phyloP scores from a whole-genome alignment of 768 basidiomycete species.

The Tricholoma sp. region DNA sequence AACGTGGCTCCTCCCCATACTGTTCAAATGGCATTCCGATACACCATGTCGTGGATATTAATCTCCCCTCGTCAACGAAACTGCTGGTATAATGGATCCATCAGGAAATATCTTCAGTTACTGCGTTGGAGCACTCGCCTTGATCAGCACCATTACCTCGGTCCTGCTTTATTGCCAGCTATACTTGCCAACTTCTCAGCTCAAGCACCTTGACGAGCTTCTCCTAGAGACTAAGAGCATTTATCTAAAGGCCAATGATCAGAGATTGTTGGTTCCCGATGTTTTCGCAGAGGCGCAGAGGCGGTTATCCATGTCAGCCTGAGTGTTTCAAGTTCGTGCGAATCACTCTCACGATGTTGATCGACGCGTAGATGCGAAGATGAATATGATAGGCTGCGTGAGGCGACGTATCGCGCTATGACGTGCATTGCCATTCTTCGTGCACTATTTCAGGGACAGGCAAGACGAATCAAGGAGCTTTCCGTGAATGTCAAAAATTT shows the following conservation, averaged over 20 bases:
- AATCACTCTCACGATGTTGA: not conserved
- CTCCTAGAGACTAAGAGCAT: not conserved
- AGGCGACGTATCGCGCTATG: not conserved
- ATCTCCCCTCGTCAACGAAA: too few relatives aligned
- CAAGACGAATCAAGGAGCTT: not conserved
- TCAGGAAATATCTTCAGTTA: slow-evolving; percentile 6
- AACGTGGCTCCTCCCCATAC: too few relatives aligned
- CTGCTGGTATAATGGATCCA: not conserved
- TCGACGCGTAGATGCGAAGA: not conserved
- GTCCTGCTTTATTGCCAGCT: not conserved
- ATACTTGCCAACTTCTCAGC: slow-evolving; percentile 1
- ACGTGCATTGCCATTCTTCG: not conserved
- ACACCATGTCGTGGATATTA: too few relatives aligned
- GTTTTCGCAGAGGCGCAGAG: not conserved
- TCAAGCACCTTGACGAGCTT: not conserved
- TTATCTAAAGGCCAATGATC: not conserved
- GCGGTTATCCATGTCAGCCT: not conserved
- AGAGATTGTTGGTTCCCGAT: not conserved
- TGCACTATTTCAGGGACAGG: not conserved
- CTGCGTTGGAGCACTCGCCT: slow-evolving; percentile 1
- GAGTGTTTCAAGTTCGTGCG: not conserved
- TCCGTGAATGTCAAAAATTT: not conserved
- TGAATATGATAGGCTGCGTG: not conserved
- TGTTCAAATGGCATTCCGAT: too few relatives aligned
- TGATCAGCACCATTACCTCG: not conserved